Conservation (phyloP, 106 monocot species). For the Phalaenopsis aphrodite region DNA sequence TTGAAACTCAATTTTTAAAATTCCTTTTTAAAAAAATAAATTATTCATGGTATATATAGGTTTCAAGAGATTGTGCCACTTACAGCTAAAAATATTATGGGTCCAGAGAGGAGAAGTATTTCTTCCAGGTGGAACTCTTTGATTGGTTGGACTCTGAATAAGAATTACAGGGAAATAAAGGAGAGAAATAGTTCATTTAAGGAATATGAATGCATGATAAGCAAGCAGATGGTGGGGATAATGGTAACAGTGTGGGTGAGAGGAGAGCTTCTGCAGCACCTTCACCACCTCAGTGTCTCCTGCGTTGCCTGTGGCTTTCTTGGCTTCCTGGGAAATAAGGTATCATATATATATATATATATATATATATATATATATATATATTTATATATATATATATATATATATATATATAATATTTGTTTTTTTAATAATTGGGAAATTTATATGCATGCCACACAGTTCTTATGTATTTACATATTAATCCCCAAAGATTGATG, state of each 20-base stretch:
- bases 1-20: not conserved
- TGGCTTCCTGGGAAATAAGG: constrained; percentile 75
- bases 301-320: constrained; percentile 57
- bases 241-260: constrained; percentile 50
- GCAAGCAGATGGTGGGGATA: constrained; percentile 77
- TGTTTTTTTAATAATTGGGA: no score
- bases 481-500: no score
- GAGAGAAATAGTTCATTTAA: constrained; percentile 3
- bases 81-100: constrained; percentile 49
- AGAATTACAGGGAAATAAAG: not conserved
- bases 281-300: constrained; percentile 51
- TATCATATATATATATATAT: not conserved
- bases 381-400: no score
- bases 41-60: constrained; percentile 11
- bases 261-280: constrained; percentile 24
- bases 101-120: constrained; percentile 34
- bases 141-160: constrained; percentile 52
- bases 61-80: constrained; percentile 74
- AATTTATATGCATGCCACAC: no score
- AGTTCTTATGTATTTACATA: no score
- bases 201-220: constrained; percentile 46
- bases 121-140: constrained; percentile 51
- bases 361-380: no score
- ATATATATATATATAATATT: no score
- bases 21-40: not conserved